These are phyloP conservation scores for Globisporangium camurandrum DNA, from an alignment of 352 stramenopile genomes.

Conservation along the genomic window DNA sequence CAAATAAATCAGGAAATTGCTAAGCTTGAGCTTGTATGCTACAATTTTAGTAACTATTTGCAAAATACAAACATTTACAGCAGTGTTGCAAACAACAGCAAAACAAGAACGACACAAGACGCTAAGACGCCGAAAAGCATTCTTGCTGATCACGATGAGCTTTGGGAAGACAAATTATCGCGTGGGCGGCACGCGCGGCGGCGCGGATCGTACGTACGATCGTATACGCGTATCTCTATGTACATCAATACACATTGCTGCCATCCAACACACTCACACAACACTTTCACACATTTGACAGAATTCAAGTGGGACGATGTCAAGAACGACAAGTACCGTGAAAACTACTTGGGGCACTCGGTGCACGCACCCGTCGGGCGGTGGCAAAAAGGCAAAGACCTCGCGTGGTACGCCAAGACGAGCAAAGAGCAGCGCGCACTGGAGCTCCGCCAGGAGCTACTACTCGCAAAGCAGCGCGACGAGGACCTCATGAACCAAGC, in stretches of 20 bases:
- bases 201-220: slow-evolving; percentile 74
- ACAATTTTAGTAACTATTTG: too few relatives aligned
- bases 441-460: slow-evolving; percentile 53
- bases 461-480: slow-evolving; percentile 72
- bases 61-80: too few relatives aligned
- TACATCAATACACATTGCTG: background rate
- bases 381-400: slow-evolving; percentile 88
- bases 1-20: too few relatives aligned
- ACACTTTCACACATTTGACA: slow-evolving; percentile 14
- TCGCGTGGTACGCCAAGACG: slow-evolving; percentile 86
- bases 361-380: slow-evolving; percentile 81
- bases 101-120: too few relatives aligned
- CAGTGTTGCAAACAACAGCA: background rate
- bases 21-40: too few relatives aligned
- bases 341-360: slow-evolving; percentile 89
- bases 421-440: slow-evolving; percentile 44
- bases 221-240: background rate
- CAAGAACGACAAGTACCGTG: slow-evolving; percentile 90
- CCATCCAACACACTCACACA: background rate
- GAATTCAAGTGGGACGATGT: slow-evolving; percentile 93
- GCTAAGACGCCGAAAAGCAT: too few relatives aligned
- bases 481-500: slow-evolving; percentile 88
- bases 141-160: slow-evolving; percentile 61
- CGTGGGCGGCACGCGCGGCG: slow-evolving; percentile 76
- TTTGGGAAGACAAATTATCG: slow-evolving; percentile 85